Evolutionary conservation across 768 basidiomycete genomes (phyloP).

Genomic region (Pisolithus microcarpus): DNA sequence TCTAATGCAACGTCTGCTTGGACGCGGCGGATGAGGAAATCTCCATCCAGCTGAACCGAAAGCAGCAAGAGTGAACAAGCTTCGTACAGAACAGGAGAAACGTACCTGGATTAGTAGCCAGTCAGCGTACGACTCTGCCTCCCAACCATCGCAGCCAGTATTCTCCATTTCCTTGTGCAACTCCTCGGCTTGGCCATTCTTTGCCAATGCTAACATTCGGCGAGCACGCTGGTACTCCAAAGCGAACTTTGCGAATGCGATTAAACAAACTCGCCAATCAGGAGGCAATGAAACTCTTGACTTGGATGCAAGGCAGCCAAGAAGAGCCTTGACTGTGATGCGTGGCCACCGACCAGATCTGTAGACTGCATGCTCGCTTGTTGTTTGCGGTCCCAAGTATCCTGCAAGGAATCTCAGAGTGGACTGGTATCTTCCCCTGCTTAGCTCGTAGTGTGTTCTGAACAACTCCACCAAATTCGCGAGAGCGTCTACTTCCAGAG

Average conservation of each 20-base stretch:
- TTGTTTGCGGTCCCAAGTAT: slow-evolving; percentile 8
- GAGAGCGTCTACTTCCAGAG: background rate
- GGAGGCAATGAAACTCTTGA: slow-evolving; percentile 7
- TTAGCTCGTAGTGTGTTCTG: background rate
- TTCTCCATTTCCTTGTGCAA: slow-evolving; percentile 13
- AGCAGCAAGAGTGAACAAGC: background rate
- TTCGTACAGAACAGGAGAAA: background rate
- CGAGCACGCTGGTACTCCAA: slow-evolving; percentile 31
- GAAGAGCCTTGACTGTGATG: slow-evolving; percentile 22
- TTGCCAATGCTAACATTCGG: slow-evolving; percentile 22
- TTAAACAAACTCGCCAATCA: slow-evolving; percentile 25
- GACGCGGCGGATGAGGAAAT: slow-evolving; percentile 21
- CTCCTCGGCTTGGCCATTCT: slow-evolving; percentile 4
- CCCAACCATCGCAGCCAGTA: slow-evolving; percentile 14
- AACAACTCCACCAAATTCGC: background rate
- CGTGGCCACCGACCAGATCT: slow-evolving; percentile 30
- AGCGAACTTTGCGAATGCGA: slow-evolving; percentile 20
- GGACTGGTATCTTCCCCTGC: background rate
- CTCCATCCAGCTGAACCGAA: slow-evolving; percentile 22
- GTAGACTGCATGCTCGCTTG: slow-evolving; percentile 8
- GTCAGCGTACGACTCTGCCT: slow-evolving; percentile 9
- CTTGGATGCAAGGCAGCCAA: slow-evolving; percentile 22
- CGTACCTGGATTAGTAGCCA: slow-evolving; percentile 19
- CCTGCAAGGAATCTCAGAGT: slow-evolving; percentile 1
- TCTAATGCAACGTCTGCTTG: slow-evolving; percentile 23